Conservation (phyloP, 345 rosid genomes). For the Diplotaxis tenuifolia region DNA sequence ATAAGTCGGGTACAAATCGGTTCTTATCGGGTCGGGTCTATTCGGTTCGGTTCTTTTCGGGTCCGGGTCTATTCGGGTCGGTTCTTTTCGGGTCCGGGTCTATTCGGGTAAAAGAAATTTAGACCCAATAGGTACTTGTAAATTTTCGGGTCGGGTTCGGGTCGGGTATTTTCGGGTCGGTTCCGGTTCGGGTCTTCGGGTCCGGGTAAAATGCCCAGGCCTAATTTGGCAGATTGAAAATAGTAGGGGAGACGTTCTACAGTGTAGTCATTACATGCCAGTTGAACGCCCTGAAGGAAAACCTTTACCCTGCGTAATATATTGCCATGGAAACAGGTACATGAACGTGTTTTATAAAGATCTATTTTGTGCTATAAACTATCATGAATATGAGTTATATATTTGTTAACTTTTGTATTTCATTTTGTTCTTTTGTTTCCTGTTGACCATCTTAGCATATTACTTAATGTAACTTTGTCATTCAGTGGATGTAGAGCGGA, state of each 20-base stretch:
- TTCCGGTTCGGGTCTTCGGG: too few species aligned
- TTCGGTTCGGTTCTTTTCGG: too few species aligned
- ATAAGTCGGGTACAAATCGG: too few species aligned
- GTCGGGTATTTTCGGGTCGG: too few species aligned
- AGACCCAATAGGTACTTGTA: too few species aligned
- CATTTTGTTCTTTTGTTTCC: slow-evolving; percentile 1
- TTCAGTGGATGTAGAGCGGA: slow-evolving; percentile 92
- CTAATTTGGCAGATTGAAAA: slow-evolving; percentile 63
- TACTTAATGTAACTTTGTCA: slow-evolving; percentile 5
- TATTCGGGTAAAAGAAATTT: too few species aligned
- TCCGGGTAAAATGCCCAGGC: too few species aligned
- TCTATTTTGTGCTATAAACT: background rate
- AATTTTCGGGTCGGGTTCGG: too few species aligned
- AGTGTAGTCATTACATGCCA: slow-evolving; percentile 89
- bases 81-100: too few species aligned
- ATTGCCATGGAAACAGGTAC: slow-evolving; percentile 98
- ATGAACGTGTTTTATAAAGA: background rate
- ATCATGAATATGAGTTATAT: background rate
- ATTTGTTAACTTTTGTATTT: background rate
- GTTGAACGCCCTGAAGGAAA: slow-evolving; percentile 64
- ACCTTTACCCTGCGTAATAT: slow-evolving; percentile 90
- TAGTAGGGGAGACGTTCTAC: slow-evolving; percentile 68
- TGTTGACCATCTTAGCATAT: slow-evolving; percentile 3
- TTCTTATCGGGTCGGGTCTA: too few species aligned
- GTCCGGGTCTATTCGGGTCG: too few species aligned